These are phyloP conservation scores for Xylaria curta DNA, from an alignment of 495 filamentous ascomycete genomes.

Conservation along the genomic window DNA sequence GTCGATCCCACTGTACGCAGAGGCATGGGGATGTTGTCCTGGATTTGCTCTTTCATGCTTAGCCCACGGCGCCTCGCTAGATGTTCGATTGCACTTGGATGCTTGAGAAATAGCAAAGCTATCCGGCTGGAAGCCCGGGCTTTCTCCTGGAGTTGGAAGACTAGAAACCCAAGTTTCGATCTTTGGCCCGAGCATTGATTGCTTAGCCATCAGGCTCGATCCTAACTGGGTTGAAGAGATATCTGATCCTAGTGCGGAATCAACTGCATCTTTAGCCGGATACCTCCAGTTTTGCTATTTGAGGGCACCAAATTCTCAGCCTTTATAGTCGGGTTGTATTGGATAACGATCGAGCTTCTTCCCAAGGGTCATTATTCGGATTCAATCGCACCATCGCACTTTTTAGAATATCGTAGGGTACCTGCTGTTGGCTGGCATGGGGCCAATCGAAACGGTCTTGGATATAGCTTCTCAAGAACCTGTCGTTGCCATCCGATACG, in stretches of 20 bases:
- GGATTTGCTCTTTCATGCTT: neutral
- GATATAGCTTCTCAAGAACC: no score
- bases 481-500: no score
- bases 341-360: neutral
- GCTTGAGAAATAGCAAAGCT: neutral
- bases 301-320: constrained; percentile 12
- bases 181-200: constrained; percentile 23
- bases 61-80: neutral
- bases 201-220: constrained; percentile 23
- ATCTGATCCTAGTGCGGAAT: neutral
- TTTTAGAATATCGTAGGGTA: constrained; percentile 30
- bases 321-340: neutral
- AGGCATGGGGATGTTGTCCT: neutral
- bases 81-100: neutral
- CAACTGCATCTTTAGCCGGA: neutral
- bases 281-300: constrained; percentile 18
- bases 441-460: constrained; percentile 3
- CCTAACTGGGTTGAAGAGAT: neutral
- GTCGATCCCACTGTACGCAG: neutral
- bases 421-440: neutral
- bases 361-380: constrained; percentile 1
- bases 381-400: constrained; percentile 31
- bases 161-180: constrained; percentile 22
- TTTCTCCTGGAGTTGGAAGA: neutral
- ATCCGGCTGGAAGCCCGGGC: neutral